Conservation (phyloP, 2,329 filamentous ascomycete species). For the Botryosphaeria agaves region DNA sequence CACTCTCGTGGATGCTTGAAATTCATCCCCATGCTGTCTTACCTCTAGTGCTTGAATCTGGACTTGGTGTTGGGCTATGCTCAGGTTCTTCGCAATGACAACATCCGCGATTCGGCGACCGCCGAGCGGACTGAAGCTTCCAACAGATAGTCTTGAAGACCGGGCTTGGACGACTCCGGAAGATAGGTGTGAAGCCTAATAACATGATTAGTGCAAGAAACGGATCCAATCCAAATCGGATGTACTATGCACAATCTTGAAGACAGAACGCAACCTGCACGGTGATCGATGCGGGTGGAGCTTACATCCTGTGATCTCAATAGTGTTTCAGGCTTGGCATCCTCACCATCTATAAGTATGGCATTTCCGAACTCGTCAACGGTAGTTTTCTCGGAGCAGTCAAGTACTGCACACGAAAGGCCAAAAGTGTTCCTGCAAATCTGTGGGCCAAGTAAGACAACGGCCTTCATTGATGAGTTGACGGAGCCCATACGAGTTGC, state of each 20-base stretch:
- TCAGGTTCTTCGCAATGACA: constrained; percentile 64
- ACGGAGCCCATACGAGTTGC: constrained; percentile 35
- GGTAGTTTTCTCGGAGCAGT: constrained; percentile 56
- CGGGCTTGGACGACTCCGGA: not conserved
- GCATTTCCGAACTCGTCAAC: constrained; percentile 65
- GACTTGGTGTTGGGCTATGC: constrained; percentile 53
- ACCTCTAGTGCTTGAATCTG: constrained; percentile 64
- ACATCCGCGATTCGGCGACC: constrained; percentile 56
- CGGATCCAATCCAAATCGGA: not conserved
- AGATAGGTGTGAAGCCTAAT: not conserved
- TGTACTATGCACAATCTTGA: not conserved
- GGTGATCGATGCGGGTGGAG: constrained; percentile 3
- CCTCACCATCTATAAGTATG: constrained; percentile 35
- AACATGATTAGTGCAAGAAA: not conserved
- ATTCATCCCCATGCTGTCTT: constrained; percentile 1
- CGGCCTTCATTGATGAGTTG: not conserved
- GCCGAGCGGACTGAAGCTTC: too few relatives aligned
- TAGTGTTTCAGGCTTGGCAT: constrained; percentile 5
- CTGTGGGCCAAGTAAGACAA: constrained; percentile 20
- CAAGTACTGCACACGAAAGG: constrained; percentile 49
- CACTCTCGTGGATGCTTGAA: not conserved
- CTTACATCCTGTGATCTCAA: constrained; percentile 7
- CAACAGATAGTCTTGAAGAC: too few relatives aligned
- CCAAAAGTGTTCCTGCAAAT: constrained; percentile 55
- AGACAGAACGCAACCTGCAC: not conserved